Base-by-base conservation (phyloP, 805 yeast species). In the Lipomyces lipofer region DNA sequence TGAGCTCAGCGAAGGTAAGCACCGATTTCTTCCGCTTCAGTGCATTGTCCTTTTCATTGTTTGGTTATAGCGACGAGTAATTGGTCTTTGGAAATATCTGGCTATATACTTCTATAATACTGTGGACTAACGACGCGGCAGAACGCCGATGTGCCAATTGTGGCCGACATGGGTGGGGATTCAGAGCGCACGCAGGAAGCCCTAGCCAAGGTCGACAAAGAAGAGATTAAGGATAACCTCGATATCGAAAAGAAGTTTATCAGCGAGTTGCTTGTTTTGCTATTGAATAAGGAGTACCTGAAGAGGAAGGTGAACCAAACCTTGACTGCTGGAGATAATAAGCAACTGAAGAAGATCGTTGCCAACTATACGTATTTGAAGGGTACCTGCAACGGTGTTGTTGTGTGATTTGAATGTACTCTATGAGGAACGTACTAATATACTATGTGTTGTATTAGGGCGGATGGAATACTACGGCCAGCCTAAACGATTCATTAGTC, bases 401-500 rank as follows among this genome's bases (percentile, higher is more conserved):
- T 17, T 19, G 17, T 5, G 15, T 24, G 17, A 15, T 3, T 25
- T 19, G 5, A 4, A 10, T 24, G 45, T 24, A 21, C 13, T 6
- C 30, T 9, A 21, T 24, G 24, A 15, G 21, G 8, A 4, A 5
- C 3, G 5, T 24, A 42, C 45, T 25, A n/a, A 25, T 12, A 17
- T n/a, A n/a, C 13, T 24, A 5, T 2, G 21, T 19, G 12, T 25
- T 42, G 13, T 24, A 12, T 27, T 24, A 52, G 54, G 19, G 24
- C 44, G 9, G 17, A 51, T 39, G 29, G 45, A 21, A 29, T 32
- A 22, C 27, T 39, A 15, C 22, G 50, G 54, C 22, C 43, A n/a
- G 22, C 10, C 29, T 27, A 8, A 36, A 30, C 33, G 21, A 29
- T 24, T 10, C 27, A 13, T 47, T 46, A 25, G 29, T 52, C 27